Base-by-base conservation (phyloP, 1,139 yeast species). In the Taphrina communis region DNA sequence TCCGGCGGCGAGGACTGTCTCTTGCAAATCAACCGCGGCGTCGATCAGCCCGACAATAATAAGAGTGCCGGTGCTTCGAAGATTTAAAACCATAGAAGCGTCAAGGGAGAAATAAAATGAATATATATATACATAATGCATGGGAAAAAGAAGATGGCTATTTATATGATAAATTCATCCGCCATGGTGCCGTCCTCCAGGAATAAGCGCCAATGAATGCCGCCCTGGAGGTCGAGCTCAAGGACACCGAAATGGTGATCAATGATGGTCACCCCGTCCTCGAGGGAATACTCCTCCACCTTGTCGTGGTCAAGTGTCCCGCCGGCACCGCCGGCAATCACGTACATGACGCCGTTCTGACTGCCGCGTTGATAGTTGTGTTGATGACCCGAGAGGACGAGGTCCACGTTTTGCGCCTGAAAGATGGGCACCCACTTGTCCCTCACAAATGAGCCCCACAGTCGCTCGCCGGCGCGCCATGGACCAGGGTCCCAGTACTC, bases 1-100 rank as follows among this genome's bases (percentile, higher is more conserved):
- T 88, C 97, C 78, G 98, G 96, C 74, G 99, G 98, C 72, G 89
- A 89, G 78, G 98, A 93, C 78, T 94, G 93, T 78, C 89, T 89
- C 82, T 82, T 94, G 71, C 98, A 94, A 80, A 89, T 94, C 74
- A 92, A 91, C 71, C 71, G 67, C 41, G 67, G 67, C 36, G 67
- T 63, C 21, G 74, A 31, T 69, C 72, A 25, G 61, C 71, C 53
- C n/a, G 53, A 50, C 31, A 25, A 25, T 1, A 50, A 36, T 70
- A 21, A 52, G 39, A 14, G 52, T 17, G 12, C 25, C 17, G 42
- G 25, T n/a, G 11, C 58, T 44, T n/a, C 36, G 36, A 59, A 25
- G 31, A 25, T n/a, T n/a, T n/a, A n/a, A n/a, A n/a, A n/a, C n/a
- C n/a, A n/a, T n/a, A n/a, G n/a, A n/a, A n/a, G n/a, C n/a, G n/a